These are phyloP conservation scores for Cicer cuneatum DNA, from an alignment of 306 rosid species.

Conservation along the genomic window DNA sequence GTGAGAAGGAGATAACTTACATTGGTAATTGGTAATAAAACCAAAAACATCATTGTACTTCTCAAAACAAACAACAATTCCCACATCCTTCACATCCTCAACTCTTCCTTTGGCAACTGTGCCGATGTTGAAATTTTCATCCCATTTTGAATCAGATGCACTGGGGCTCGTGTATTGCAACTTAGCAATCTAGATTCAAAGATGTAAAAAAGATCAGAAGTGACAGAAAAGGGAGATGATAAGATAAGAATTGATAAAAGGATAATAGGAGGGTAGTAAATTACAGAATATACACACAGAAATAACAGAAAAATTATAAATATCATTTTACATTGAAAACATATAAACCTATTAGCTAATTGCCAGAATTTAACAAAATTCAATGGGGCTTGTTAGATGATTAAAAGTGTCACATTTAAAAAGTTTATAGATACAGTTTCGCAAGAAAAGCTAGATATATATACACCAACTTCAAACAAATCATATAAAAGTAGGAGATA, in stretches of 20 bases:
- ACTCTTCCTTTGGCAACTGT: constrained; percentile 73
- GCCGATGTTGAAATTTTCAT: constrained; percentile 65
- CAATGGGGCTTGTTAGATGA: constrained; percentile 6
- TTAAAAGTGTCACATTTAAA: constrained; percentile 4
- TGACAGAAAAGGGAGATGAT: constrained; percentile 18
- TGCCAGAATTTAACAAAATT: constrained; percentile 6
- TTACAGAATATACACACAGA: constrained; percentile 7
- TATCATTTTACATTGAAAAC: not conserved
- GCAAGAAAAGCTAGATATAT: not conserved
- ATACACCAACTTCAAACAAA: not conserved
- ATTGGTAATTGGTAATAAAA: constrained; percentile 71
- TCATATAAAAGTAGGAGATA: not conserved
- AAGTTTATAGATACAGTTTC: not conserved
- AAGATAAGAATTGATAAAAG: constrained; percentile 7
- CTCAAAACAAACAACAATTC: constrained; percentile 79
- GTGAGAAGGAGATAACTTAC: constrained; percentile 53
- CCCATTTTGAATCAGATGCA: constrained; percentile 69
- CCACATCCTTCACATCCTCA: constrained; percentile 72
- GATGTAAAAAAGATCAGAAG: constrained; percentile 34
- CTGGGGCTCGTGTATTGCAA: constrained; percentile 52
- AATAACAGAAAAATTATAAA: not conserved
- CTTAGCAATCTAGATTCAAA: constrained; percentile 67
- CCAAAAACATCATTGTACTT: constrained; percentile 77
- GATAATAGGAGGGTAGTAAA: constrained; percentile 4
- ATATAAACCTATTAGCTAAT: not conserved